Percentiles rank a stretch among this genome's conserved stretches.
phyloP scores from a whole-genome alignment of 805 yeast species.

The Sugiyamaella chiloensis region DNA sequence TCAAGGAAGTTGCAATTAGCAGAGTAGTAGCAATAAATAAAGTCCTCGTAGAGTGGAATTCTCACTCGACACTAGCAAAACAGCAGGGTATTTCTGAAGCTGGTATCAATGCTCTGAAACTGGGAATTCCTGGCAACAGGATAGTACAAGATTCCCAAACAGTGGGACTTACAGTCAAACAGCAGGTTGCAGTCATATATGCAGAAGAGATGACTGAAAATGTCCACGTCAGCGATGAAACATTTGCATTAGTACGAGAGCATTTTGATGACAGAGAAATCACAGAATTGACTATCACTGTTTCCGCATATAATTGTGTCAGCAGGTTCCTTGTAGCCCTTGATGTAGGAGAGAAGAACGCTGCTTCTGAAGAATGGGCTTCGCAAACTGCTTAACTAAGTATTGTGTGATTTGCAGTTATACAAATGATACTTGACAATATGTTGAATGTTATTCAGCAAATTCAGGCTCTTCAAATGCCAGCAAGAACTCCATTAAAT shows the following conservation, averaged over 20 bases:
- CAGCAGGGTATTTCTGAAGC: neutral
- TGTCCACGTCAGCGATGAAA: conserved; percentile 1
- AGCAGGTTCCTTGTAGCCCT: conserved; percentile 11
- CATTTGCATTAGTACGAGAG: neutral
- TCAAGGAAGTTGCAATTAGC: conserved; percentile 11
- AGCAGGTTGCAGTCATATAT: neutral
- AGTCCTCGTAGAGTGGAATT: conserved; percentile 7
- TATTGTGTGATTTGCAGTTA: too few relatives aligned
- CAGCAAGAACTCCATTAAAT: too few relatives aligned
- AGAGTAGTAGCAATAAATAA: conserved; percentile 8
- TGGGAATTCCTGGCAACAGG: neutral
- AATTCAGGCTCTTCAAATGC: too few relatives aligned
- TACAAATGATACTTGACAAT: too few relatives aligned
- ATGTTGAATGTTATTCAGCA: too few relatives aligned
- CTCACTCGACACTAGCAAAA: conserved; percentile 3
- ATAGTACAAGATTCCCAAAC: neutral
- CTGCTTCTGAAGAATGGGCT: neutral
- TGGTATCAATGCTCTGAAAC: neutral
- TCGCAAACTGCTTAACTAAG: too few relatives aligned
- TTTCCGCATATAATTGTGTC: conserved; percentile 7
- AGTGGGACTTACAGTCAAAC: neutral
- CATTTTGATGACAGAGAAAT: conserved; percentile 7
- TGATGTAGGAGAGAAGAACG: conserved; percentile 10
- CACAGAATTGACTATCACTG: conserved; percentile 4
- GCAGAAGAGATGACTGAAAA: conserved; percentile 8